Percentiles rank a stretch among this genome's conserved stretches.
These are phyloP conservation scores for Candida palmyrensis DNA, from an alignment of 805 yeast species.

Conservation along the genomic window DNA sequence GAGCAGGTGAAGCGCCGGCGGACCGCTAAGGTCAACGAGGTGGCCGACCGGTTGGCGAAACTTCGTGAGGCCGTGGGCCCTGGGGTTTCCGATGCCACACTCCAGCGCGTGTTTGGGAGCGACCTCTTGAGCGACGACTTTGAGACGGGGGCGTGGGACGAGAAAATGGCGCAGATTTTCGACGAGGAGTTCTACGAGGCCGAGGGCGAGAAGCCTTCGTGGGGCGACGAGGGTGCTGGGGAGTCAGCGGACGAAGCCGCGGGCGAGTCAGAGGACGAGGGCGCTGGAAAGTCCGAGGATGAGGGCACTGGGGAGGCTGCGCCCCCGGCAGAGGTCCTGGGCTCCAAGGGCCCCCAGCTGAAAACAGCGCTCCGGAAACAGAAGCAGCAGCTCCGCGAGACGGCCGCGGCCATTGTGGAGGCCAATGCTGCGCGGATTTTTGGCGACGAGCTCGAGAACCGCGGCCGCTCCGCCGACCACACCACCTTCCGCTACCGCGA, in stretches of 20 bases:
- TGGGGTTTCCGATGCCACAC: constrained; percentile 52
- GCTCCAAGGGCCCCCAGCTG: constrained; percentile 50
- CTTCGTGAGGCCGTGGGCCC: constrained; percentile 67
- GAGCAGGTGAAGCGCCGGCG: constrained; percentile 66
- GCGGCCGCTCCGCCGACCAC: constrained; percentile 47
- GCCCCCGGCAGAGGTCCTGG: constrained; percentile 17
- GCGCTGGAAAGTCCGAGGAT: constrained; percentile 16
- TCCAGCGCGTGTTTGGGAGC: constrained; percentile 65
- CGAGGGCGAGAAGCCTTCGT: constrained; percentile 38
- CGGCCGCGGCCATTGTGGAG: constrained; percentile 77
- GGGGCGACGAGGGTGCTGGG: constrained; percentile 30
- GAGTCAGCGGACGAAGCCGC: constrained; percentile 33
- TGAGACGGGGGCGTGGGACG: constrained; percentile 89
- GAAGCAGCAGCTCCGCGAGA: constrained; percentile 53
- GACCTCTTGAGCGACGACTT: constrained; percentile 81
- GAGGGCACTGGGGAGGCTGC: constrained; percentile 8
- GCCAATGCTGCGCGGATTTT: constrained; percentile 58
- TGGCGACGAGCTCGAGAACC: constrained; percentile 65
- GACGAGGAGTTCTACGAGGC: constrained; percentile 74
- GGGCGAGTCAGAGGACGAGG: constrained; percentile 14
- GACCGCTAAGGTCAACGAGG: constrained; percentile 68
- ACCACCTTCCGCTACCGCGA: constrained; percentile 79
- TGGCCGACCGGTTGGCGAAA: constrained; percentile 63
- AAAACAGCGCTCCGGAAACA: constrained; percentile 57
- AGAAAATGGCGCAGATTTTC: constrained; percentile 76